A percentile compares a stretch with the other conserved stretches of the same genome.
Conservation (phyloP, 2,329 filamentous ascomycete genomes). For the Fusarium globosum region DNA sequence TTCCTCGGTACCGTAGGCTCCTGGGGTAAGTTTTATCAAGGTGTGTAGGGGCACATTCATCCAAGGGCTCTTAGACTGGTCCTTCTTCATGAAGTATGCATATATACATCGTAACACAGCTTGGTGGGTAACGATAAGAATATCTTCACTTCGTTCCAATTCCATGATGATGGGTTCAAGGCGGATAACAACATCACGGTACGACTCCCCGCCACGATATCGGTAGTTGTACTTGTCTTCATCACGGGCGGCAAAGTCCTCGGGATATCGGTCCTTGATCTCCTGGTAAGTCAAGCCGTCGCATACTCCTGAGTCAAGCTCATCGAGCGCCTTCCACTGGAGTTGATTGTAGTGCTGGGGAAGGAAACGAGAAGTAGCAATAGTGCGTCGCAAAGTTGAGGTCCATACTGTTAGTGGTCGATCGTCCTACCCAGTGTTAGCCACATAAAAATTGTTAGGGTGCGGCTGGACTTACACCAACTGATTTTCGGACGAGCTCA, state of each 20-base stretch:
- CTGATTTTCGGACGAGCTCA: slow-evolving; percentile 84
- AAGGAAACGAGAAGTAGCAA: slow-evolving; percentile 88
- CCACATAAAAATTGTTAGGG: background rate
- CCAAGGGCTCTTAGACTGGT: slow-evolving; percentile 93
- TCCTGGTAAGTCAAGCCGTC: slow-evolving; percentile 96
- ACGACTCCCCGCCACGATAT: slow-evolving; percentile 94
- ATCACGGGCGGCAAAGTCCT: slow-evolving; percentile 94
- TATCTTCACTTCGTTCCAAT: slow-evolving; percentile 93
- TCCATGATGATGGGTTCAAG: slow-evolving; percentile 99
- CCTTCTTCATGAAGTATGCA: slow-evolving; percentile 98
- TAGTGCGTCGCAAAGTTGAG: slow-evolving; percentile 80
- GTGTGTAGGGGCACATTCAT: slow-evolving; percentile 98
- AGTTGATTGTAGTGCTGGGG: slow-evolving; percentile 88
- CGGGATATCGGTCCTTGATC: slow-evolving; percentile 89
- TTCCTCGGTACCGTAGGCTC: slow-evolving; percentile 93
- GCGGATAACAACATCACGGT: slow-evolving; percentile 96
- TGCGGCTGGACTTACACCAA: slow-evolving; percentile 71
- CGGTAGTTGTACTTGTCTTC: slow-evolving; percentile 99
- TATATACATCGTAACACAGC: slow-evolving; percentile 97
- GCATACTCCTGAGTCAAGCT: slow-evolving; percentile 95
- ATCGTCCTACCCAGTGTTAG: slow-evolving; percentile 59
- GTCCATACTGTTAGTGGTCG: slow-evolving; percentile 72
- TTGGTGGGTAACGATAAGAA: slow-evolving; percentile 97
- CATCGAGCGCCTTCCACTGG: slow-evolving; percentile 98
- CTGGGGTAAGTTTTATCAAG: slow-evolving; percentile 93